Base-by-base conservation (phyloP, 2,329 filamentous ascomycete genomes). In the Verticillium longisporum region DNA sequence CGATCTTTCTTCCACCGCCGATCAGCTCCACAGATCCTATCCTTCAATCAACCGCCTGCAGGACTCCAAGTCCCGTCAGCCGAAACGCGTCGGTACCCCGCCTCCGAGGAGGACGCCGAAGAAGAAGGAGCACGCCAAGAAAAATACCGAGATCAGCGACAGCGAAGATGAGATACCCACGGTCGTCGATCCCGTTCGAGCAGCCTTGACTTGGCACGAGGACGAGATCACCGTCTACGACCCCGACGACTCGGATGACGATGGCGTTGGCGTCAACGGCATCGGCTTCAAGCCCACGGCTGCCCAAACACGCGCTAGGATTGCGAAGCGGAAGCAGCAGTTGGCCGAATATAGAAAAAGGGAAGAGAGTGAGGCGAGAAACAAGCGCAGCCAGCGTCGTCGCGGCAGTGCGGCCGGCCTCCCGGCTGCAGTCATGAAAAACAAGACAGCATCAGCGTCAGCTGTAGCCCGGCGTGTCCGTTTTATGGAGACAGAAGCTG, bases 161-260 rank as follows among this genome's bases (percentile, higher is more conserved):
- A 68, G 67, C 34, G 72, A 76, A 9, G 71, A 74, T 9, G 75
- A 74, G 13, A 67, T 69, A 13, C 66, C 59, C 38, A 59, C 63
- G 60, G 71, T 83, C 33, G 73, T 78, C 59, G 83, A 86, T 60
- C 82, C 83, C 0, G 69, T 86, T 10, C 78, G 84, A 38, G 84
- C 85, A 6, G 80, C 84, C 2, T 75, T 88, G 59, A 88, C 86
- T 1, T 89, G 86, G 86, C 85, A 85, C 67, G 84, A 88, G 65
- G 82, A 88, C 66, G 86, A 88, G 68, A 88, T 89, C 63, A 88
- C 86, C 1, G 78, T 88, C 33, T 86, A 88, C 70, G 83, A 88
- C 66, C 83, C 85, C 0, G 77, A 85, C 50, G 86, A 88, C 68
- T 79, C 83, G 64, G 86, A 89, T 64, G 86, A 89, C 67, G 86